Evolutionary conservation across 371 early-diverging fungal species (phyloP).

Genomic region (Mucor sp.): DNA sequence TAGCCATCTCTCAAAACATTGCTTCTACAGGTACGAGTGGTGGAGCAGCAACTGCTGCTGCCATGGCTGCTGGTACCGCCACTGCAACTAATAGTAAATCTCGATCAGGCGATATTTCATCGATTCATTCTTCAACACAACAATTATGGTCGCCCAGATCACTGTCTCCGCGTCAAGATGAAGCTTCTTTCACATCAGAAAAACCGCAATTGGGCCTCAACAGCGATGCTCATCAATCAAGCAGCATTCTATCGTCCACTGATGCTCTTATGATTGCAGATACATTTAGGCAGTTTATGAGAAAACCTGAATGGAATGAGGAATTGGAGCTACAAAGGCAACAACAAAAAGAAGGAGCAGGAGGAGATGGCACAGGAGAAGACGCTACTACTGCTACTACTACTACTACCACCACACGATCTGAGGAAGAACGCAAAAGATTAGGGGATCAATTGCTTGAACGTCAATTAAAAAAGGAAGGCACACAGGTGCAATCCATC

Average conservation of each 20-base stretch:
- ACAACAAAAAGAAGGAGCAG: constrained; percentile 8
- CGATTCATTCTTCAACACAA: constrained; percentile 30
- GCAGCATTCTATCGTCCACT: constrained; percentile 47
- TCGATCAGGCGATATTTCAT: constrained; percentile 15
- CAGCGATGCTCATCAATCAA: constrained; percentile 38
- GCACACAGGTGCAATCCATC: neutral
- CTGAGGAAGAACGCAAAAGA: constrained; percentile 2
- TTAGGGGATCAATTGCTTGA: neutral
- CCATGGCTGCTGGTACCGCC: neutral
- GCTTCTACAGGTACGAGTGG: neutral
- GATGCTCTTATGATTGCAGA: constrained; percentile 57
- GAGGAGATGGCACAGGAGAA: neutral
- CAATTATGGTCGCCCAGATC: constrained; percentile 15
- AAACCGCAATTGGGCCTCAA: constrained; percentile 11
- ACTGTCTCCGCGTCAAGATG: constrained; percentile 18
- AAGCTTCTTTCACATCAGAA: constrained; percentile 4
- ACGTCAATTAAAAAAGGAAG: constrained; percentile 4
- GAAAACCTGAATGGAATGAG: constrained; percentile 57
- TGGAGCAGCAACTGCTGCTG: neutral
- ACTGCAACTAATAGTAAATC: constrained; percentile 1
- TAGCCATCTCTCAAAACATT: neutral
- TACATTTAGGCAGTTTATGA: constrained; percentile 53
- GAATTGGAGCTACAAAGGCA: constrained; percentile 30
- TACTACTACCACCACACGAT: neutral
- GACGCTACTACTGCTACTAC: neutral